Percentiles rank a stretch among this genome's conserved stretches.
Conservation (phyloP, 2,329 filamentous ascomycete species). For the Beauveria caledonica region DNA sequence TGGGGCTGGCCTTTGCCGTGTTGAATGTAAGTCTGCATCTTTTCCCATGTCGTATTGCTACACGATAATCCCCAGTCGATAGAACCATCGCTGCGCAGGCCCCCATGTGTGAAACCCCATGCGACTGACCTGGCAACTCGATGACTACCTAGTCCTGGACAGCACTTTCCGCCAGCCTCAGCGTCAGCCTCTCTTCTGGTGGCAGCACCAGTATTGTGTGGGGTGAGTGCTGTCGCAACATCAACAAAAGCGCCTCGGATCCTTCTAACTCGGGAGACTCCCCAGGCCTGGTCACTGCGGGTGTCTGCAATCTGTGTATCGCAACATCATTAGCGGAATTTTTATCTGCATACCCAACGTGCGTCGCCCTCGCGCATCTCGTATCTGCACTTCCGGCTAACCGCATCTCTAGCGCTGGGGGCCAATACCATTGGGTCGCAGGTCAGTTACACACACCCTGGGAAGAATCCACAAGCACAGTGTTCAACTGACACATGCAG, state of each 20-base stretch:
- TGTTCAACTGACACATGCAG: slow-evolving; percentile 24
- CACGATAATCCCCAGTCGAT: neutral
- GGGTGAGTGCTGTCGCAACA: slow-evolving; percentile 35
- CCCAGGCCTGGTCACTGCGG: slow-evolving; percentile 22
- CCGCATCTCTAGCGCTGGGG: slow-evolving; percentile 32
- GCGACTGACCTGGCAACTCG: neutral
- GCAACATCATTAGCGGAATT: slow-evolving; percentile 63
- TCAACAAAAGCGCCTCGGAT: neutral
- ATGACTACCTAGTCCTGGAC: slow-evolving; percentile 29
- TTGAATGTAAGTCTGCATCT: slow-evolving; percentile 25
- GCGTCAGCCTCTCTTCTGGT: slow-evolving; percentile 53
- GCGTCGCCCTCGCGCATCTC: neutral
- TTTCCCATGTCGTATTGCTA: neutral
- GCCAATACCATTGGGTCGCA: slow-evolving; percentile 68
- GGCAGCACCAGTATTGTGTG: slow-evolving; percentile 62
- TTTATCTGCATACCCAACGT: slow-evolving; percentile 50
- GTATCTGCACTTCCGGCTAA: neutral
- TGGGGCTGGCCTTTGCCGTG: slow-evolving; percentile 38
- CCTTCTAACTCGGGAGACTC: neutral
- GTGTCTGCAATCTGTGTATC: slow-evolving; percentile 33
- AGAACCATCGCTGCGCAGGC: neutral
- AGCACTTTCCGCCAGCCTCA: slow-evolving; percentile 36
- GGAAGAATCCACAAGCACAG: slow-evolving; percentile 31
- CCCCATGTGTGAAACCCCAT: neutral
- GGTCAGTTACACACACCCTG: slow-evolving; percentile 35